These are phyloP conservation scores for Phlebiopsis flavidoalba DNA, from an alignment of 768 basidiomycete genomes.

Conservation along the genomic window DNA sequence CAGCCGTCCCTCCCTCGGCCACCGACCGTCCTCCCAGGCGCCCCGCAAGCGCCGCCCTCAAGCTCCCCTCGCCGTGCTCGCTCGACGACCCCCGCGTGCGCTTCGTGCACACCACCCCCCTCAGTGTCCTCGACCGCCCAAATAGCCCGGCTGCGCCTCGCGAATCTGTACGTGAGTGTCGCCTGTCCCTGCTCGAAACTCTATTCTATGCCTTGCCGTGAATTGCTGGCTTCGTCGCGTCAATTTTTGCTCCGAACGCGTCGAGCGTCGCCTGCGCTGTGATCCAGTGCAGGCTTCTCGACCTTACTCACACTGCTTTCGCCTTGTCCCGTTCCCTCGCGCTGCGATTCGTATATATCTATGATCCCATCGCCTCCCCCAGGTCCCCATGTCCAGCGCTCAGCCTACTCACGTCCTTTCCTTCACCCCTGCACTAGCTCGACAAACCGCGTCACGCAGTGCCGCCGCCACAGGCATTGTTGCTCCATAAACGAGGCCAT, in stretches of 20 bases:
- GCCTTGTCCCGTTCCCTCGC: slow-evolving; percentile 4
- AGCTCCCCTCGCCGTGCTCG: slow-evolving; percentile 7
- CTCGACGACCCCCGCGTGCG: slow-evolving; percentile 1
- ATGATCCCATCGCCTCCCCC: not conserved
- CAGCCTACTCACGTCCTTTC: slow-evolving; percentile 9
- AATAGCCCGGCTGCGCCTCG: not conserved
- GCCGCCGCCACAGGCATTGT: slow-evolving; percentile 13
- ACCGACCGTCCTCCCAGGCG: not conserved
- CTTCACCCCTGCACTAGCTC: slow-evolving; percentile 16
- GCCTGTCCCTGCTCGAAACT: slow-evolving; percentile 12
- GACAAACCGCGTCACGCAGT: slow-evolving; percentile 10
- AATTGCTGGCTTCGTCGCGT: slow-evolving; percentile 5
- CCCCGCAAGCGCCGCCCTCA: not conserved
- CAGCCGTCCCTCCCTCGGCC: slow-evolving; percentile 8
- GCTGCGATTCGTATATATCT: slow-evolving; percentile 11
- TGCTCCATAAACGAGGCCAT: slow-evolving; percentile 18
- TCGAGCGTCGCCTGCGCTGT: not conserved
- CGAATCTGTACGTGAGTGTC: not conserved
- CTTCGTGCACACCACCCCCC: not conserved
- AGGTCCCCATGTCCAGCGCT: slow-evolving; percentile 1
- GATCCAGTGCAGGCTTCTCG: slow-evolving; percentile 5
- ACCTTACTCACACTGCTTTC: not conserved
- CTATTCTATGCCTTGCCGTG: slow-evolving; percentile 3
- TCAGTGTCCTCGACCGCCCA: not conserved
- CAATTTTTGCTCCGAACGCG: slow-evolving; percentile 1